phyloP scores from a whole-genome alignment of 257 asterid species.

The Penstemon newberryi region DNA sequence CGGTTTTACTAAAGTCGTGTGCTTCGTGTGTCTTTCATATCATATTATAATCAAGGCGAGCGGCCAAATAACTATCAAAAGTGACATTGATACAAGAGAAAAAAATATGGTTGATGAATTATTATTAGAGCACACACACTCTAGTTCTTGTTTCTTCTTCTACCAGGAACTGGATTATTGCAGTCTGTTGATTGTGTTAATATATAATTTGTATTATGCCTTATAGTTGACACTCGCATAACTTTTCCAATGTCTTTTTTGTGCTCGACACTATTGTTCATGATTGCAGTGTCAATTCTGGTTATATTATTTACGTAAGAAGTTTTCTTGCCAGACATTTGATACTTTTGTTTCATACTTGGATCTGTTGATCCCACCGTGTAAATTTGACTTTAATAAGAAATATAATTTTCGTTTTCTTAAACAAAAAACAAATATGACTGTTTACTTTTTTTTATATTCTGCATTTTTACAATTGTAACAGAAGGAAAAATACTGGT shows the following conservation, averaged over 20 bases:
- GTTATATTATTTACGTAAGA: background rate
- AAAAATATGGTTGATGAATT: background rate
- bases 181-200: conserved; percentile 3
- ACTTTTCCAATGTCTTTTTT: background rate
- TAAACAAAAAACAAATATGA: no score
- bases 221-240: background rate
- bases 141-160: conserved; percentile 5
- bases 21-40: background rate
- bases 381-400: no score
- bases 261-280: conserved; percentile 14
- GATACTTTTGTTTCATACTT: no score
- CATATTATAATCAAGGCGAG: background rate
- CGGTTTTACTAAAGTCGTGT: background rate
- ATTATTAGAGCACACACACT: conserved; percentile 3
- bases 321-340: no score
- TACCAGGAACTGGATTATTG: background rate
- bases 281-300: background rate
- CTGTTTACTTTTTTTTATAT: background rate
- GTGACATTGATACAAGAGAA: background rate
- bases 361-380: no score
- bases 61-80: conserved; percentile 9
- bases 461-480: conserved; percentile 26
- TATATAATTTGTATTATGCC: background rate
- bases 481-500: conserved; percentile 92
- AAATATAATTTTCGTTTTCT: no score